Base-by-base conservation (phyloP, 768 basidiomycete genomes). In the Rhizopogon rudus region DNA sequence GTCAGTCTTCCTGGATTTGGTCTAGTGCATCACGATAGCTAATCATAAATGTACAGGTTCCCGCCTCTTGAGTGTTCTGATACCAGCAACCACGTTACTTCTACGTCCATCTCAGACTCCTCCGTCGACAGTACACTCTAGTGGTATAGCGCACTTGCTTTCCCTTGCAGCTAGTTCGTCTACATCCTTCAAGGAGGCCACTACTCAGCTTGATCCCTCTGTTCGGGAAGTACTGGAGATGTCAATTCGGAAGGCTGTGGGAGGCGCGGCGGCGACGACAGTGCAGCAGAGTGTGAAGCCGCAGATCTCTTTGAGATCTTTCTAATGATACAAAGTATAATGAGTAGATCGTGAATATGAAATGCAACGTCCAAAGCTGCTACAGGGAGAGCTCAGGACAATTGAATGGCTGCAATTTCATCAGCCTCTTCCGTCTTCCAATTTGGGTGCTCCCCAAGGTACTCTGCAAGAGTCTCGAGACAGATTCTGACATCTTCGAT, bases 141-240 rank as follows among this genome's bases (percentile, higher is more conserved):
- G 84, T 56, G 83, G 84, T 2, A 77, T 91, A 20, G 67, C 79
- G 2, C 86, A 91, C 50, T 68, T 97, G 1, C 70, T 98, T 29
- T 70, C 76, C 2, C 86, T 91, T 55, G 93, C 93, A 0, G 79
- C 87, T 0, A 71, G 79, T 0, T 81, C 85, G 3, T 88, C 95
- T 0, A 66, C 73, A 4, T 81, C 87, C 12, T 98, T 98, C 80
- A 93, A 91, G 67, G 91, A 93, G 44, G 91, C 88, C 1, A 87
- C 90, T 2, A 78, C 74, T 8, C 83, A 79, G 46, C 75, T 98
- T 20, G 84, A 87, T 29, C 65, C 75, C 6, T 67, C 76, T 0
- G 77, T 77, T 6, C 74, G 84, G 44, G 83, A 86, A 46, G 70
- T 80, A 22, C 67, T 98, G 51, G 95, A 98, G 67, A 76, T 79